A percentile compares a stretch with the other conserved stretches of the same genome.
These are phyloP conservation scores for Lactuca sativa DNA, from an alignment of 129 eudicot species.

Conservation along the genomic window DNA sequence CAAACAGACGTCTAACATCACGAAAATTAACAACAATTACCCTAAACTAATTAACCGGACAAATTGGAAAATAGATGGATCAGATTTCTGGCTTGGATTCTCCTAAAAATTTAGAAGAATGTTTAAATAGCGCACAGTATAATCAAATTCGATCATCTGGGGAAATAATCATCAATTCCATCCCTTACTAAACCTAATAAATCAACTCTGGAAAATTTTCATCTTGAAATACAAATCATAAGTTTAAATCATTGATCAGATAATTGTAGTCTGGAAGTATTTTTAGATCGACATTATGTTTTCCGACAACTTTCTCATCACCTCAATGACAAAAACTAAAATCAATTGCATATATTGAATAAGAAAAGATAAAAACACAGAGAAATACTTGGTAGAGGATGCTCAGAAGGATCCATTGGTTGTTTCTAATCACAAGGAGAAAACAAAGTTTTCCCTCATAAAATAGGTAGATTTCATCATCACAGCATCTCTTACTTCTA, in stretches of 20 bases:
- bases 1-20: slow-evolving; percentile 29
- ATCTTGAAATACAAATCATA: background rate
- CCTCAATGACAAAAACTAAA: slow-evolving; percentile 22
- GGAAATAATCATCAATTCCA: slow-evolving; percentile 39
- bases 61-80: slow-evolving; percentile 22
- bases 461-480: slow-evolving; percentile 77
- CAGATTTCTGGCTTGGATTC: slow-evolving; percentile 60
- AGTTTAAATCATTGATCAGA: slow-evolving; percentile 41
- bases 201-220: too few relatives aligned
- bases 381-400: background rate
- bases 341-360: too few relatives aligned
- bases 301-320: slow-evolving; percentile 53
- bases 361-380: too few relatives aligned
- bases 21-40: too few relatives aligned
- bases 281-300: slow-evolving; percentile 44
- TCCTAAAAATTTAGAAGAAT: slow-evolving; percentile 14
- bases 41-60: too few relatives aligned
- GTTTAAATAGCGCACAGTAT: slow-evolving; percentile 29
- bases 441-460: slow-evolving; percentile 36
- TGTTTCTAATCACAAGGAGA: slow-evolving; percentile 34
- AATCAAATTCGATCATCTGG: slow-evolving; percentile 47
- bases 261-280: slow-evolving; percentile 68
- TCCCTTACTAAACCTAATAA: background rate
- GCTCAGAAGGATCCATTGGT: slow-evolving; percentile 90
- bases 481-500: slow-evolving; percentile 36